Evolutionary conservation across 306 rosid species (phyloP), one percentile per base, ranked within the genome.

Genomic region (Cucumis cinereus): DNA sequence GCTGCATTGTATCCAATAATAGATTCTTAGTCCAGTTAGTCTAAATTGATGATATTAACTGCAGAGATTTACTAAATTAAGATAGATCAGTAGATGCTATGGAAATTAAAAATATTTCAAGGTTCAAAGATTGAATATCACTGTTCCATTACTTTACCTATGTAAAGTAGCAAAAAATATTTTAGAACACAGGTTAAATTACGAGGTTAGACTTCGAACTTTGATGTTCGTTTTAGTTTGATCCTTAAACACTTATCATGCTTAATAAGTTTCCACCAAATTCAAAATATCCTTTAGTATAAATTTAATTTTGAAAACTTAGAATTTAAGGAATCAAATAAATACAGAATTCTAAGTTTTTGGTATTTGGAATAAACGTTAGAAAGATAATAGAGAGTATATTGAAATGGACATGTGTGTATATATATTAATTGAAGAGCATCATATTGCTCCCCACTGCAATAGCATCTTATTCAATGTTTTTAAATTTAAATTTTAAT

Each of bases 391-490:
- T 62, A 14, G 43, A 62, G 70, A 13, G 13, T 63, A 63, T 19
- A 63, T 33, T 63, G 43, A 63, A 60, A 35, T 35, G 22, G 17
- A 13, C 70, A 63, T 13, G 10, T 58, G 13, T 26, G 17, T 56
- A 15, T 61, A 30, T 61, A 41, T 59, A 49, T 49, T 49, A 13
- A 49, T 14, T 69, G 30, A 69, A 45, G 57, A 69, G 75, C 58
- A 71, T 49, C 75, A 28, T 24, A 71, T 49, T 71, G 75, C 57
- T 50, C 57, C 58, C 75, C 75, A 71, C 75, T 71, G 56, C 43
- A 47, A 71, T 49, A 71, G 59, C 41, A 49, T 71, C 57, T 49
- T 16, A 26, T 71, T 71, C 53, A 67, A 20, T 22, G 20, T n/a
- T 38, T 38, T 38, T 38, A 38, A 7, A 38, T 69, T 23, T 22